These are phyloP conservation scores for Malassezia japonica DNA, from an alignment of 1,284 basidiomycete genomes.

Conservation along the genomic window DNA sequence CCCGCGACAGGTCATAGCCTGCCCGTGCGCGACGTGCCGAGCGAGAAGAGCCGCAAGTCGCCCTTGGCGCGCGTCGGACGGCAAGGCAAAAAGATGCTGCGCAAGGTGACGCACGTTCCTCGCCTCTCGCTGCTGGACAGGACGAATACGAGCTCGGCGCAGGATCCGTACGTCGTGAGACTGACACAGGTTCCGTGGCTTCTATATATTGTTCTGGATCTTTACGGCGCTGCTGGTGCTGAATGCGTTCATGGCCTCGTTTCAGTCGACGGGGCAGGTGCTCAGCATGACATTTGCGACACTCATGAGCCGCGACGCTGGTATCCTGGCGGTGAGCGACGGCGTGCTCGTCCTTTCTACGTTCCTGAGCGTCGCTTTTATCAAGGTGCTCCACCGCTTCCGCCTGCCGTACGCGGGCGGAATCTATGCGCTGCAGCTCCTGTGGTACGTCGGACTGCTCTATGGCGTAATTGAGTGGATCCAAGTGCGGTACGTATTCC, in stretches of 20 bases:
- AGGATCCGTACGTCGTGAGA: not conserved
- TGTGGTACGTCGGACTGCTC: conserved; percentile 33
- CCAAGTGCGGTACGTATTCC: conserved; percentile 19
- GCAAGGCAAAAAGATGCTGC: not conserved
- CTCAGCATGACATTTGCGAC: conserved; percentile 70
- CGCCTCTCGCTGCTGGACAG: conserved; percentile 11
- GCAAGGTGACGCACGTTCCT: conserved; percentile 4
- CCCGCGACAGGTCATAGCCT: too few relatives aligned
- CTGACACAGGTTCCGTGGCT: conserved; percentile 33
- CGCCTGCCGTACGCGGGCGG: conserved; percentile 53
- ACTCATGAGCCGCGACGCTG: conserved; percentile 76
- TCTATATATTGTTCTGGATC: conserved; percentile 48
- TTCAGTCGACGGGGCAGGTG: conserved; percentile 58
- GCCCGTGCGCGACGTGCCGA: too few relatives aligned
- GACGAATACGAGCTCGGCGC: not conserved
- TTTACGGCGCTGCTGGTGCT: conserved; percentile 37
- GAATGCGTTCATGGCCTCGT: conserved; percentile 36
- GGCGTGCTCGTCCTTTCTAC: conserved; percentile 68
- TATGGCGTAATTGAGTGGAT: conserved; percentile 40
- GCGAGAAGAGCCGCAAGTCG: too few relatives aligned
- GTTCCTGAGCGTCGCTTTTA: conserved; percentile 69
- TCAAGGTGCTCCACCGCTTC: conserved; percentile 24
- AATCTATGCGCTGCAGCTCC: conserved; percentile 25
- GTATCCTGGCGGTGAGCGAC: conserved; percentile 74
- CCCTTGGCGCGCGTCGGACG: too few relatives aligned